These are phyloP conservation scores for Lomentospora prolificans DNA, from an alignment of 2,329 filamentous ascomycete genomes.

Conservation along the genomic window DNA sequence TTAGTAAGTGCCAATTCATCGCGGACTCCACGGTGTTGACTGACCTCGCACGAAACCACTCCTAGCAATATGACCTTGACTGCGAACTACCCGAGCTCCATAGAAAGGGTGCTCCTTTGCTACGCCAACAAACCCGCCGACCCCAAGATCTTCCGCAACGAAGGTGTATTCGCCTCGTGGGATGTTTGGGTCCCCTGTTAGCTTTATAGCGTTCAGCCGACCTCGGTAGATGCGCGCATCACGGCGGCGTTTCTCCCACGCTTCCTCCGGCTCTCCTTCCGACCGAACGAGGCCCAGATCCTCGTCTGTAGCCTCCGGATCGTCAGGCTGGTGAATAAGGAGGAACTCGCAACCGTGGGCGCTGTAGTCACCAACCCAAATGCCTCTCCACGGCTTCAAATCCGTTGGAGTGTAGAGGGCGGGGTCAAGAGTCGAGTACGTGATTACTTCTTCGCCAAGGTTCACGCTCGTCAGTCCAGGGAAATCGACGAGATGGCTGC, in stretches of 20 bases:
- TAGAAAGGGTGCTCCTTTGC: conserved; percentile 59
- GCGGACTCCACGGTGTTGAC: no score
- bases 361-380: conserved; percentile 88
- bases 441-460: conserved; percentile 47
- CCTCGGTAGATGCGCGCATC: conserved; percentile 49
- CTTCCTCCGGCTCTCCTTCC: conserved; percentile 32
- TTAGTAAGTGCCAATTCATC: no score
- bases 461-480: conserved; percentile 23
- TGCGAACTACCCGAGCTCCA: conserved; percentile 65
- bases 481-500: conserved; percentile 1
- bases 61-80: conserved; percentile 67
- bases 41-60: conserved; percentile 63
- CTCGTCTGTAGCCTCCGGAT: conserved; percentile 25
- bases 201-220: conserved; percentile 71
- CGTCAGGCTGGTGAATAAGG: conserved; percentile 62
- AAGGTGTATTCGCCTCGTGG: conserved; percentile 81
- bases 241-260: conserved; percentile 33
- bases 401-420: conserved; percentile 69
- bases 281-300: conserved; percentile 29
- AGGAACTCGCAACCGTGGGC: conserved; percentile 85
- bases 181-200: conserved; percentile 86
- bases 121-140: conserved; percentile 51
- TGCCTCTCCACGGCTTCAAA: conserved; percentile 75
- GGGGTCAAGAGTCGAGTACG: conserved; percentile 62
- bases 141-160: conserved; percentile 66